phyloP scores from a whole-genome alignment of 768 basidiomycete species.

The Podaxis pistillaris region DNA sequence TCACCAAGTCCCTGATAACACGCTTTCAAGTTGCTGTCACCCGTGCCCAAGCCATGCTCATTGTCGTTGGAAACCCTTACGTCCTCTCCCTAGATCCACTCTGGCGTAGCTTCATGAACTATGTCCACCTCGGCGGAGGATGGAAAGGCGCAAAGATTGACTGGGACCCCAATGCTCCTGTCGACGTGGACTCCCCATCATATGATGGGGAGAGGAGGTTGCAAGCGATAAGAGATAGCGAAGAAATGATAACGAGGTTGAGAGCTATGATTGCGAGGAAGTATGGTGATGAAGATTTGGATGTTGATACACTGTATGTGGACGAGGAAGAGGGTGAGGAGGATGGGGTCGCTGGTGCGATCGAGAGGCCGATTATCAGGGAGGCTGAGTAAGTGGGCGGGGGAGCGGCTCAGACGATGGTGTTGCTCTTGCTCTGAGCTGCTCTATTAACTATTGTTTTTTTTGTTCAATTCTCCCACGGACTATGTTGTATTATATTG shows the following conservation, averaged over 20 bases:
- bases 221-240: slow-evolving; percentile 32
- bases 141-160: slow-evolving; percentile 43
- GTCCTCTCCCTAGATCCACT: slow-evolving; percentile 61
- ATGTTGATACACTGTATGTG: slow-evolving; percentile 24
- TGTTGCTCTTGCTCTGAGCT: no score
- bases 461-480: no score
- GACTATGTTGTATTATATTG: no score
- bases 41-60: slow-evolving; percentile 55
- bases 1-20: no score
- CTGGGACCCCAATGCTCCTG: slow-evolving; percentile 15
- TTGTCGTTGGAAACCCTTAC: slow-evolving; percentile 57
- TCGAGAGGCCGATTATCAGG: slow-evolving; percentile 30
- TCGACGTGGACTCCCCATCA: slow-evolving; percentile 20
- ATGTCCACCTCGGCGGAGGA: slow-evolving; percentile 48
- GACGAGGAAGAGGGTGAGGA: slow-evolving; percentile 23
- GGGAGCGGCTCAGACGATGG: background rate
- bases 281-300: slow-evolving; percentile 27
- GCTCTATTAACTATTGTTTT: no score
- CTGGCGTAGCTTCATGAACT: slow-evolving; percentile 60
- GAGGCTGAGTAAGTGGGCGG: slow-evolving; percentile 26
- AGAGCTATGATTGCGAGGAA: slow-evolving; percentile 30
- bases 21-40: slow-evolving; percentile 33
- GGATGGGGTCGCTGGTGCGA: slow-evolving; percentile 24
- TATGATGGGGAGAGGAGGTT: slow-evolving; percentile 32
- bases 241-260: slow-evolving; percentile 34